These are phyloP conservation scores for Blastocystis sp. DNA, from an alignment of 352 stramenopile genomes.

Conservation along the genomic window DNA sequence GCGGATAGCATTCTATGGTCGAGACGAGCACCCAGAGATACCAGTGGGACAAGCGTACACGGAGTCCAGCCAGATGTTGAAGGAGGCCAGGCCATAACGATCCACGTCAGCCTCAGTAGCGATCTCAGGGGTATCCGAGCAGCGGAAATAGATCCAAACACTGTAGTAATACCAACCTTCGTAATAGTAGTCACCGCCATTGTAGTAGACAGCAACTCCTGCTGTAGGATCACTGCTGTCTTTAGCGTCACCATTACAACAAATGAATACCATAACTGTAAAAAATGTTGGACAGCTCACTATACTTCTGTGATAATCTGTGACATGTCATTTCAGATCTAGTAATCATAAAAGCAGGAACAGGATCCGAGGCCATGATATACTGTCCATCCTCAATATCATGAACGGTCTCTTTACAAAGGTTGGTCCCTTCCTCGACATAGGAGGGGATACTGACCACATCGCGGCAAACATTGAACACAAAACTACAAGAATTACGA, in stretches of 20 bases:
- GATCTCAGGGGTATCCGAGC: not conserved
- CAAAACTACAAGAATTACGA: not conserved
- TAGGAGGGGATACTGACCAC: constrained; percentile 33
- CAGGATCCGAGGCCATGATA: not conserved
- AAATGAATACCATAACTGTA: constrained; percentile 32
- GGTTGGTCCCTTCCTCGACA: not conserved
- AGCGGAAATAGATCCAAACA: not conserved
- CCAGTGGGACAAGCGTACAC: constrained; percentile 47
- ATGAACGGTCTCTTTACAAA: constrained; percentile 6
- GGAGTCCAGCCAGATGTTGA: constrained; percentile 45
- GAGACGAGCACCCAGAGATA: not conserved
- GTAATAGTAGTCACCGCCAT: constrained; percentile 38
- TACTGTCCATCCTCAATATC: not conserved
- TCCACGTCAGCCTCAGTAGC: not conserved
- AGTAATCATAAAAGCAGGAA: constrained; percentile 19
- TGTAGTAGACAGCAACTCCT: not conserved
- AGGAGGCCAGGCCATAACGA: not conserved
- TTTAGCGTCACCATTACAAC: not conserved
- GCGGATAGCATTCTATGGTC: not conserved
- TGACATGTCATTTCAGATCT: not conserved
- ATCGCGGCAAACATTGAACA: constrained; percentile 35
- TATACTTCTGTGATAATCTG: not conserved
- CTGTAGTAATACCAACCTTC: not conserved
- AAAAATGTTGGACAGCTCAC: not conserved
- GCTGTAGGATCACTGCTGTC: not conserved